Evolutionary conservation across 2,329 filamentous ascomycete genomes (phyloP).

Genomic region (Paecilomyces fulvus): DNA sequence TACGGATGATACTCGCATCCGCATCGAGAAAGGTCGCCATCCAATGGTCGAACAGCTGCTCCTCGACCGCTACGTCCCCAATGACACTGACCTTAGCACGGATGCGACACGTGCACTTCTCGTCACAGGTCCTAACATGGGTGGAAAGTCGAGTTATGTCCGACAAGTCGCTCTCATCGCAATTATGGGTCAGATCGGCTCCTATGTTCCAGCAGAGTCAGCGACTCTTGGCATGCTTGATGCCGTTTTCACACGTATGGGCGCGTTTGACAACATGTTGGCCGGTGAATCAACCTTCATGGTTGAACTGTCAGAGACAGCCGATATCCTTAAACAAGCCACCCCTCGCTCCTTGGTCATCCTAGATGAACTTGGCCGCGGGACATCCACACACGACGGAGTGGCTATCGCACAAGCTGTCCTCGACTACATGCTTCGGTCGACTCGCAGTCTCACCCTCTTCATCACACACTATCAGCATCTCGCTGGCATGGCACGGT

Average conservation of each 20-base stretch:
- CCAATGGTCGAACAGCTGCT: constrained; percentile 93
- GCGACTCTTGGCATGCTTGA: constrained; percentile 75
- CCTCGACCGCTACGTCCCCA: constrained; percentile 81
- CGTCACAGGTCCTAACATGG: constrained; percentile 97
- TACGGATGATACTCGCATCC: constrained; percentile 57
- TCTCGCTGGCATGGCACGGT: constrained; percentile 63
- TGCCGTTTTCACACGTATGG: constrained; percentile 91
- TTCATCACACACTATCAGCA: constrained; percentile 99
- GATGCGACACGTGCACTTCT: constrained; percentile 64
- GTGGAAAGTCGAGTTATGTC: constrained; percentile 96
- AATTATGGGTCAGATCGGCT: constrained; percentile 91
- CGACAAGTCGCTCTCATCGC: constrained; percentile 83
- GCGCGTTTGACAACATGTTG: constrained; percentile 92
- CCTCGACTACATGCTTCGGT: constrained; percentile 69
- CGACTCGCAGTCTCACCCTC: constrained; percentile 68
- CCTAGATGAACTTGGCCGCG: constrained; percentile 86
- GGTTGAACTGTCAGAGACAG: constrained; percentile 92
- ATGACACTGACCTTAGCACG: constrained; percentile 65
- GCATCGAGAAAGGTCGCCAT: constrained; percentile 69
- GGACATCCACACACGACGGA: constrained; percentile 91
- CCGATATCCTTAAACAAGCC: constrained; percentile 80
- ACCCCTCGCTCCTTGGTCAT: constrained; percentile 80
- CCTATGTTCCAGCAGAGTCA: constrained; percentile 75
- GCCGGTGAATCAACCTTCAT: constrained; percentile 94
- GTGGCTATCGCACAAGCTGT: constrained; percentile 93